phyloP scores from a whole-genome alignment of 176 grass and related monocot species.

The Aegilops bicornis region DNA sequence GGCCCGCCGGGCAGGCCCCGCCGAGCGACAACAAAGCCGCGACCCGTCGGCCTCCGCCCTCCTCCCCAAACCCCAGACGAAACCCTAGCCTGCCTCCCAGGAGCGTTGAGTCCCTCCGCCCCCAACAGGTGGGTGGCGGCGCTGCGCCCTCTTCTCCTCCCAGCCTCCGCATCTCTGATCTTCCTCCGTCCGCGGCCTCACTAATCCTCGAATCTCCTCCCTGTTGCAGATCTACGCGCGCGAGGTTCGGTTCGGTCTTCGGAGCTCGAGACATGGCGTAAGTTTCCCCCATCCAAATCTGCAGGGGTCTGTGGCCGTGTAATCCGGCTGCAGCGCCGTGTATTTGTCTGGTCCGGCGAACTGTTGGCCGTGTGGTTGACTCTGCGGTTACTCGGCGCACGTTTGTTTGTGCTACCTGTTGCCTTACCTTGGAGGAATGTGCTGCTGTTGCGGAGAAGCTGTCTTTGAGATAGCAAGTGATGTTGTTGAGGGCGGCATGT shows the following conservation, averaged over 20 bases:
- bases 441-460: not conserved
- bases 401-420: not conserved
- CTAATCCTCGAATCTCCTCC: not conserved
- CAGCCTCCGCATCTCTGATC: not conserved
- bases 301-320: not conserved
- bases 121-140: conserved; percentile 9
- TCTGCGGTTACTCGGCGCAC: not conserved
- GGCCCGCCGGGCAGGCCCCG: not conserved
- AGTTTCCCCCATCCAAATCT: not conserved
- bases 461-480: not conserved
- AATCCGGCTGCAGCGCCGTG: not conserved
- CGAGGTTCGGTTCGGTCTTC: not conserved
- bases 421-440: not conserved
- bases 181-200: not conserved
- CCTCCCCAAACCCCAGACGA: not conserved
- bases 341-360: not conserved
- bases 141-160: not conserved
- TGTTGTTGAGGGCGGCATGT: not conserved
- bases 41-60: not conserved
- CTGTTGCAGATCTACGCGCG: conserved; percentile 11
- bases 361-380: not conserved
- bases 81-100: conserved; percentile 48
- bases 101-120: not conserved
- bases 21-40: not conserved
- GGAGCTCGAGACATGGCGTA: conserved; percentile 30